A percentile compares a stretch with the other conserved stretches of the same genome.
Conservation (phyloP, 208 protist species). For the Kentomonas sorsogonicus region DNA sequence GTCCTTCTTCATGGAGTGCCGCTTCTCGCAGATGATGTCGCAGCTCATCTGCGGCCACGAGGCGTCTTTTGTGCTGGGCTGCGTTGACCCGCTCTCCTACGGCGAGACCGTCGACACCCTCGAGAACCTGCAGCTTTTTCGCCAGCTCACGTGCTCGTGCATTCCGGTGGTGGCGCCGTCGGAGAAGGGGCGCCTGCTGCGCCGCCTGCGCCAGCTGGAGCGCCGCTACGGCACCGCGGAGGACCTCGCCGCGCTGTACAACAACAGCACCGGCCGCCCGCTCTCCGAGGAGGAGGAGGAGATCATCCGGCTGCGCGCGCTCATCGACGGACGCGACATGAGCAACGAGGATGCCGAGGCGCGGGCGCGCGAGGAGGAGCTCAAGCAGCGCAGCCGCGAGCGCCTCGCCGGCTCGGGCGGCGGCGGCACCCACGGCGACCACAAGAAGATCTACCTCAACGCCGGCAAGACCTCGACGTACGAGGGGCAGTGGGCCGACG, state of each 20-base stretch:
- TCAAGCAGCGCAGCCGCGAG: constrained; percentile 33
- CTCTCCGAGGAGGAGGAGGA: constrained; percentile 82
- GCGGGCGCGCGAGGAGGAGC: constrained; percentile 18
- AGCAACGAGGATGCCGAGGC: neutral
- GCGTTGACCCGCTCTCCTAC: constrained; percentile 70
- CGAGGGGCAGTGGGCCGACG: constrained; percentile 85
- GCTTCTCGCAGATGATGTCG: constrained; percentile 87
- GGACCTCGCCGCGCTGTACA: constrained; percentile 48
- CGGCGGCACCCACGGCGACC: constrained; percentile 56
- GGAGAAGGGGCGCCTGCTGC: constrained; percentile 64
- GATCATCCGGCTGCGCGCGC: constrained; percentile 40
- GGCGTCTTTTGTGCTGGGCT: constrained; percentile 83
- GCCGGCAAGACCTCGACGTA: constrained; percentile 74
- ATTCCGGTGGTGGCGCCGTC: constrained; percentile 59
- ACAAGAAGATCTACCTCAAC: constrained; percentile 82
- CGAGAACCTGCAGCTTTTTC: constrained; percentile 84
- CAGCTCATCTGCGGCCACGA: constrained; percentile 81
- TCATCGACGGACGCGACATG: constrained; percentile 31
- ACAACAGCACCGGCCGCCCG: constrained; percentile 54
- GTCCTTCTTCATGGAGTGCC: constrained; percentile 90
- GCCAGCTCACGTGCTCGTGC: constrained; percentile 49
- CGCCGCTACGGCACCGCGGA: constrained; percentile 37
- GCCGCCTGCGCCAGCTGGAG: constrained; percentile 62
- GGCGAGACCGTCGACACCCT: constrained; percentile 73
- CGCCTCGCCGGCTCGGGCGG: constrained; percentile 19